Base-by-base conservation (phyloP, 148 eudicot species). In the Arctostaphylos glauca region DNA sequence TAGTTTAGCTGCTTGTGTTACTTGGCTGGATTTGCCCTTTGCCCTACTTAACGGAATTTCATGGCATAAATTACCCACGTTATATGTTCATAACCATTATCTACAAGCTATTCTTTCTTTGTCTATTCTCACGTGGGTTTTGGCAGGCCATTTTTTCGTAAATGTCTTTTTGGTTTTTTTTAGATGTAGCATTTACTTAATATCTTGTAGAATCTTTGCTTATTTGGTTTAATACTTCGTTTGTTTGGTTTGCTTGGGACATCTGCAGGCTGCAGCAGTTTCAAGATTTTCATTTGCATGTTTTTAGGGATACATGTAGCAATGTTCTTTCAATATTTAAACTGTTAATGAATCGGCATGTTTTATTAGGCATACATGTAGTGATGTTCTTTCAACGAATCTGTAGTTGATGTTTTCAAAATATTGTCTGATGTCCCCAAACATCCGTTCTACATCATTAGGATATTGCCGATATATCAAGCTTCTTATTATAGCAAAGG, bases 401-500 rank as follows among this genome's bases (percentile, higher is more conserved):
- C 23, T 19, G n/a, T n/a, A 19, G n/a, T 59, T 6, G 6, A 59
- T 19, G 66, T 59, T 2, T 59, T 59, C 25, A 19, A 59, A 19
- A 19, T 59, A 59, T 59, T 59, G 19, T 56, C 6, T 56, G 7
- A 4, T 14, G 60, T 56, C 19, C n/a, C 60, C 7, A 56, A 15
- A 16, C 14, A 3, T 56, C 14, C 5, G 19, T 4, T 56, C 60
- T 56, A 15, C 60, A 14, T 56, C n/a, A 16, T 56, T 56, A 52
- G 55, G 55, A 52, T 6, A 56, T 14, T 59, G 66, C 9, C 9
- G 66, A 6, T 59, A 59, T 59, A n/a, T n/a, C 87, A 83, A 83
- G 60, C 76, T 85, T 76, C 80, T 83, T 87, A 80, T 83, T 49
- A 62, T 79, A 81, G 73, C 85, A 83, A 87, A 78, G 71, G 82